A percentile compares a stretch with the other conserved stretches of the same genome.
Evolutionary conservation across 1,284 basidiomycete genomes (phyloP).

Genomic region (Boletus smithii): DNA sequence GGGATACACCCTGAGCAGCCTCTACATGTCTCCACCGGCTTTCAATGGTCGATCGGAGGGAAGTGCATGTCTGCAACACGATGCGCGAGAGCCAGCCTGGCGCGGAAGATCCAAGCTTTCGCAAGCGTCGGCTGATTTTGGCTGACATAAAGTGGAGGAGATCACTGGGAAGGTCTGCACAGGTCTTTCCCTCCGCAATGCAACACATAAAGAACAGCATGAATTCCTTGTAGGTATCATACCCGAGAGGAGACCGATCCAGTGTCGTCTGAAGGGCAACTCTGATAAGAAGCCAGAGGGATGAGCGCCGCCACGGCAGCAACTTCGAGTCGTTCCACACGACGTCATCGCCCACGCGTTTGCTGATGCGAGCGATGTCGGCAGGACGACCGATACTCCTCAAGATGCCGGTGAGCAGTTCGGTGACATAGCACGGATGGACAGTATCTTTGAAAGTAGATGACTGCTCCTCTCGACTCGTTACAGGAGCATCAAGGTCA

Average conservation of each 20-base stretch:
- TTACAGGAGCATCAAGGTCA: too few species aligned
- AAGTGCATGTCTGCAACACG: too few species aligned
- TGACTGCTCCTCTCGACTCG: too few species aligned
- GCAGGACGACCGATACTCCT: conserved; percentile 23
- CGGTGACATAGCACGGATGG: conserved; percentile 34
- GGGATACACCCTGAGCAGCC: conserved; percentile 5
- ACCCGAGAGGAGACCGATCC: conserved; percentile 9
- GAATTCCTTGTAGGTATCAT: conserved; percentile 42
- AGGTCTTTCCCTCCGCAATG: conserved; percentile 26
- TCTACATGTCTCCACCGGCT: conserved; percentile 8
- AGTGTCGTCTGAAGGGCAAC: conserved; percentile 42
- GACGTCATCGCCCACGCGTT: conserved; percentile 36
- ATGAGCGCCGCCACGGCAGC: conserved; percentile 37
- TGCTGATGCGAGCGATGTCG: too few species aligned
- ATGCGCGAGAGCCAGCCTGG: conserved; percentile 3
- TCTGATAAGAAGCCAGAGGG: conserved; percentile 36
- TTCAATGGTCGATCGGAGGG: conserved; percentile 6
- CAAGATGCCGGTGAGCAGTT: too few species aligned
- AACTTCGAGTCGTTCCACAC: conserved; percentile 21
- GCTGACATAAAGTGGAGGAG: too few species aligned
- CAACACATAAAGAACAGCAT: conserved; percentile 38
- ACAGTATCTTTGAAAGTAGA: too few species aligned
- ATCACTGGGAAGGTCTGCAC: conserved; percentile 27
- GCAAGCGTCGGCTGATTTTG: conserved; percentile 30
- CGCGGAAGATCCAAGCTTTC: conserved; percentile 31